These are phyloP conservation scores for Psilocybe azurescens DNA, from an alignment of 768 basidiomycete genomes.

Conservation along the genomic window DNA sequence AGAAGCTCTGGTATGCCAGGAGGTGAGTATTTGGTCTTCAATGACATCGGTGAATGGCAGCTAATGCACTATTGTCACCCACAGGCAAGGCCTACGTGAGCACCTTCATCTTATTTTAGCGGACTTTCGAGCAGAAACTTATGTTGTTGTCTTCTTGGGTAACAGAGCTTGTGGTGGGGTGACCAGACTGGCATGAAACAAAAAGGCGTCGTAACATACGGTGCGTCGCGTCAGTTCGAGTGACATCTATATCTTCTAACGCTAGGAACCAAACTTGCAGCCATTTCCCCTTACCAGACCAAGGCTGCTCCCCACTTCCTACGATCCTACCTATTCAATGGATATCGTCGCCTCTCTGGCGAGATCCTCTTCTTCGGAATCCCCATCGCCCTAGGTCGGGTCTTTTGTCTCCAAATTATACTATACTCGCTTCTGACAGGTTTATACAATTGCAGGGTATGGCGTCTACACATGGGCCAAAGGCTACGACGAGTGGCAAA, in stretches of 20 bases:
- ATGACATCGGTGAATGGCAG: constrained; percentile 4
- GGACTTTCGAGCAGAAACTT: background rate
- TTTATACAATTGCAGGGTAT: constrained; percentile 61
- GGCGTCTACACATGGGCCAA: constrained; percentile 83
- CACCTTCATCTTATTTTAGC: constrained; percentile 2
- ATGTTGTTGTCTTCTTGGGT: background rate
- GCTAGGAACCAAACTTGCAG: constrained; percentile 42
- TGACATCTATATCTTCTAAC: background rate
- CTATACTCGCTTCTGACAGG: background rate
- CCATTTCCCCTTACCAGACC: constrained; percentile 82
- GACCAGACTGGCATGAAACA: constrained; percentile 63
- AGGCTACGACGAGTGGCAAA: constrained; percentile 63
- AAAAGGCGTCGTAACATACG: constrained; percentile 81
- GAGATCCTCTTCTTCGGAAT: constrained; percentile 81
- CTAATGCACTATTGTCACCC: constrained; percentile 5
- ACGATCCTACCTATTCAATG: constrained; percentile 84
- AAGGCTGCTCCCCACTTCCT: constrained; percentile 74
- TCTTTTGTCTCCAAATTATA: background rate
- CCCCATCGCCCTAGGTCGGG: constrained; percentile 78
- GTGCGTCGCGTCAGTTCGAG: constrained; percentile 53
- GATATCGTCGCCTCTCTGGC: constrained; percentile 74
- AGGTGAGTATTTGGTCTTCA: constrained; percentile 52
- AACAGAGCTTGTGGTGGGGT: constrained; percentile 92
- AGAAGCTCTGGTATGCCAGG: constrained; percentile 82
- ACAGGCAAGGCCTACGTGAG: constrained; percentile 85